Evolutionary conservation across 768 basidiomycete species (phyloP), one percentile per base, ranked within the genome.

Genomic region (Ramaria rubella): DNA sequence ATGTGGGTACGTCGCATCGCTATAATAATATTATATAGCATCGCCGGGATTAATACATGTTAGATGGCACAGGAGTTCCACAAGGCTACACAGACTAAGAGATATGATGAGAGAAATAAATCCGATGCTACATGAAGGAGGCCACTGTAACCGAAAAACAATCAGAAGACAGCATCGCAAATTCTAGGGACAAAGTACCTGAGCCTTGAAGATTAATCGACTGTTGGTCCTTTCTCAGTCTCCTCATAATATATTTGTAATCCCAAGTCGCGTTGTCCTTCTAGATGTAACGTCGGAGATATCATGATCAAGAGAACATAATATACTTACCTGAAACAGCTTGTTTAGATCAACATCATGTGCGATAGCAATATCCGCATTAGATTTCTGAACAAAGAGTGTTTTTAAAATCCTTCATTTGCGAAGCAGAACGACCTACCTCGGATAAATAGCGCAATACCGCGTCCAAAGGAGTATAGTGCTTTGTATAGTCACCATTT

Each of bases 391-490:
- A 2, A 43, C 11, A 7, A 24, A 5, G 7, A 21, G n/a, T n/a
- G n/a, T n/a, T 29, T n/a, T 27, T 23, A 42, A 26, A 17, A 27
- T 43, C 14, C 15, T 19, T 19, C 40, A 8, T 2, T n/a, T 7
- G 8, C 8, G n/a, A 8, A 7, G 40, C 17, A 40, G 7, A 33
- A 23, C 19, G 19, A 54, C 52, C 12, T 29, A 54, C 52, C 27
- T 54, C 52, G 17, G n/a, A 23, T 17, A 54, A 45, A 40, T 54
- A 54, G 30, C 52, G 52, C 12, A 54, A 23, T 12, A 54, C 26
- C 9, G 52, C 52, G 43, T 54, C 52, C 34, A 54, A 43, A 15
- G 52, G 52, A 11, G 38, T 38, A 26, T 24, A 38, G 17, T 5
- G 29, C 52, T 54, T 4, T 8, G 23, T 12, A 30, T 15, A 31